These are phyloP conservation scores for Neurospora sp. DNA, from an alignment of 495 filamentous ascomycete genomes.

Conservation along the genomic window DNA sequence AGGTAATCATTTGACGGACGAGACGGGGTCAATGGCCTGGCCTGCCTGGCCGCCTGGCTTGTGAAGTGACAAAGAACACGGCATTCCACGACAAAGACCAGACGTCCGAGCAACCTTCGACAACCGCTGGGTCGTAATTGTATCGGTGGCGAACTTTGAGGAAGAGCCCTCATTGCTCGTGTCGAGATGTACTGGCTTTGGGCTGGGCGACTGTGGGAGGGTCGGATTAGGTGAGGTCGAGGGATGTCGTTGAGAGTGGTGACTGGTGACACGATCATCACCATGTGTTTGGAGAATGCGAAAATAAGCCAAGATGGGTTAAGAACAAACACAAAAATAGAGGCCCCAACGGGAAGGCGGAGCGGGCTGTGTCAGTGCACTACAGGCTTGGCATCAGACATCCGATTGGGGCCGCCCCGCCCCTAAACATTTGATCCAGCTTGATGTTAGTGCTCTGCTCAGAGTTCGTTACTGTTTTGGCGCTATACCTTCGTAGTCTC, in stretches of 20 bases:
- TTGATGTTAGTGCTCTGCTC: not conserved
- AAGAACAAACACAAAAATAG: not conserved
- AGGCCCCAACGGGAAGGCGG: not conserved
- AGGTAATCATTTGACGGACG: not conserved
- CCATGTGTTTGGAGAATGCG: not conserved
- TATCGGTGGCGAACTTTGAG: not conserved
- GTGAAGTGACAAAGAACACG: not conserved
- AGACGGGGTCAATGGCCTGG: not conserved
- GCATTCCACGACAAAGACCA: not conserved
- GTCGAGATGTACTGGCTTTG: not conserved
- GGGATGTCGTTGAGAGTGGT: not conserved
- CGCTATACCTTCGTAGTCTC: rapidly evolving
- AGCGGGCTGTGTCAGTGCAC: not conserved
- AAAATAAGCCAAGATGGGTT: not conserved
- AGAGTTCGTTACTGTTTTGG: not conserved
- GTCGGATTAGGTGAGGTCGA: not conserved
- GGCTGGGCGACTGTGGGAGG: not conserved
- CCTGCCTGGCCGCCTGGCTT: not conserved
- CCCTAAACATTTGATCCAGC: not conserved
- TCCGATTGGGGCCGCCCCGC: not conserved
- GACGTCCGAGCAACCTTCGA: not conserved
- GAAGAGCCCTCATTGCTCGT: not conserved
- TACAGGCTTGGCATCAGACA: not conserved
- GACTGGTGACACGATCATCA: not conserved
- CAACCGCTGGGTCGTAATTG: not conserved